A percentile compares a stretch with the other conserved stretches of the same genome.
These are phyloP conservation scores for Talaromyces rugulosus DNA, from an alignment of 2,329 filamentous ascomycete genomes.

Conservation along the genomic window DNA sequence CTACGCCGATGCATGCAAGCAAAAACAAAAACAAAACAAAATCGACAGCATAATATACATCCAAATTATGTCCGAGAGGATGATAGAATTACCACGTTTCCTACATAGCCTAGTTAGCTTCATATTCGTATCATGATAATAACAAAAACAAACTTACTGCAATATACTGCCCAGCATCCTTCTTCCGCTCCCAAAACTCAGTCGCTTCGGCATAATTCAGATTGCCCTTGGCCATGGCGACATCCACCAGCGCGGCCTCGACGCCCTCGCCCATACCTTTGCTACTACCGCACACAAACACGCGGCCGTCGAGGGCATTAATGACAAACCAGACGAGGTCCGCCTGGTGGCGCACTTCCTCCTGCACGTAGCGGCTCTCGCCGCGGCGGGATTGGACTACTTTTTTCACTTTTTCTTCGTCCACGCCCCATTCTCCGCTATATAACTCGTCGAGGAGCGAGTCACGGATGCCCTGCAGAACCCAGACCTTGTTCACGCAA, in stretches of 20 bases:
- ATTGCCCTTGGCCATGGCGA: constrained; percentile 89
- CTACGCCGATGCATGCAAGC: background rate
- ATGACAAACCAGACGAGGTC: constrained; percentile 98
- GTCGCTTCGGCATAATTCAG: constrained; percentile 75
- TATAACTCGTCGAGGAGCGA: constrained; percentile 94
- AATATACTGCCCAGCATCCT: constrained; percentile 90
- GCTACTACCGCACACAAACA: constrained; percentile 93
- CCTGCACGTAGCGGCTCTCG: constrained; percentile 88
- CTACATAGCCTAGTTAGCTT: constrained; percentile 16
- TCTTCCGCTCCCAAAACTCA: constrained; percentile 89
- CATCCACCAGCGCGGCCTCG: constrained; percentile 78
- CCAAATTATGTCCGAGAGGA: background rate
- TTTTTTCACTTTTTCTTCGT: constrained; percentile 80
- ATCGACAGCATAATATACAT: background rate
- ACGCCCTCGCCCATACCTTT: constrained; percentile 98
- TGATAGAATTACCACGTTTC: constrained; percentile 29
- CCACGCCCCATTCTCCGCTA: constrained; percentile 90
- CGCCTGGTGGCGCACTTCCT: constrained; percentile 85
- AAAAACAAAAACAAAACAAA: background rate
- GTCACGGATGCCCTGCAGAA: constrained; percentile 90
- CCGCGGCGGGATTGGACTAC: constrained; percentile 73
- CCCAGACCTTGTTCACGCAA: constrained; percentile 97
- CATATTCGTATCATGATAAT: background rate
- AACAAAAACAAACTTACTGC: constrained; percentile 49
- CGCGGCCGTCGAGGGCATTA: constrained; percentile 89